phyloP scores from a whole-genome alignment of 2,329 filamentous ascomycete species.

The Scorias spongiosa region DNA sequence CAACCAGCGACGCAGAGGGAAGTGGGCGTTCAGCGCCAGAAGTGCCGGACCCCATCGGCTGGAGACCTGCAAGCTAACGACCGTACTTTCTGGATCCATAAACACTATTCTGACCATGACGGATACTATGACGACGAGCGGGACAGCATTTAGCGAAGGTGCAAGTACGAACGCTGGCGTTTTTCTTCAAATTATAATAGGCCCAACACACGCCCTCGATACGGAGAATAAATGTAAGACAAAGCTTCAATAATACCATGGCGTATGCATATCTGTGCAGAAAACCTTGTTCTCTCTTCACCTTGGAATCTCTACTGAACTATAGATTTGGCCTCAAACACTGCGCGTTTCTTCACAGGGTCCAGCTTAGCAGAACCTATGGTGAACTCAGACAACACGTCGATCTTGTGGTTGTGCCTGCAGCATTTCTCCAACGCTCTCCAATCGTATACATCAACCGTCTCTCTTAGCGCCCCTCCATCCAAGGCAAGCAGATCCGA shows the following conservation, averaged over 20 bases:
- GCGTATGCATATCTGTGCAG: too few species aligned
- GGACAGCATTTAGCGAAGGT: too few species aligned
- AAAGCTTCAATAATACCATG: too few species aligned
- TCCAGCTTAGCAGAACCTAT: slow-evolving; percentile 16
- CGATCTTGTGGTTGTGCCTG: slow-evolving; percentile 6
- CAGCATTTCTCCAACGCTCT: slow-evolving; percentile 14
- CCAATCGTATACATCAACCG: slow-evolving; percentile 19
- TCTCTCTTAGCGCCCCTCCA: slow-evolving; percentile 11
- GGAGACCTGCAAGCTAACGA: slow-evolving; percentile 9
- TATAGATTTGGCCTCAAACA: slow-evolving; percentile 7
- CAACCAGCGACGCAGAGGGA: slow-evolving; percentile 12
- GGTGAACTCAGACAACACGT: slow-evolving; percentile 9
- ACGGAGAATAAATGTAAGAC: too few species aligned
- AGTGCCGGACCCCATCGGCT: slow-evolving; percentile 17
- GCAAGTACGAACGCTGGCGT: too few species aligned
- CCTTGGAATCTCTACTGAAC: too few species aligned
- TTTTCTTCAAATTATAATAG: too few species aligned
- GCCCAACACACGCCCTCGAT: too few species aligned
- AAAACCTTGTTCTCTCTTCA: too few species aligned
- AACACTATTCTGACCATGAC: too few species aligned
- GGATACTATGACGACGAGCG: too few species aligned
- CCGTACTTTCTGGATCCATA: not conserved
- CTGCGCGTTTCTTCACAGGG: slow-evolving; percentile 6
- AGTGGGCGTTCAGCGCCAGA: slow-evolving; percentile 5
- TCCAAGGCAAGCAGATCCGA: slow-evolving; percentile 10